A percentile compares a stretch with the other conserved stretches of the same genome.
These are phyloP conservation scores for Blastobotrys buckinghamii DNA, from an alignment of 1,139 yeast species.

Conservation along the genomic window DNA sequence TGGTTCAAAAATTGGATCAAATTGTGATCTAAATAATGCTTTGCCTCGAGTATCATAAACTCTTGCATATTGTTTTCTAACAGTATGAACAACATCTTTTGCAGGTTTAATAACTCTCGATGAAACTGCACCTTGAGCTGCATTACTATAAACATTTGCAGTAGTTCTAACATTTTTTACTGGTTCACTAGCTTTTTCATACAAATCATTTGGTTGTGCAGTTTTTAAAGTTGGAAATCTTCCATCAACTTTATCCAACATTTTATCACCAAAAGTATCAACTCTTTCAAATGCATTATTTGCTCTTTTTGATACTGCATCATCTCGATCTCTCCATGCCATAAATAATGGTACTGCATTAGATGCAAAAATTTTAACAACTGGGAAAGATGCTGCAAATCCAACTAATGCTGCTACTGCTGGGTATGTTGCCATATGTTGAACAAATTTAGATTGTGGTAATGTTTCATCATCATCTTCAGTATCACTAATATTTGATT, in stretches of 20 bases:
- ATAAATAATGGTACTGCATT: constrained; percentile 53
- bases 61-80: constrained; percentile 29
- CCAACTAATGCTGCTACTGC: constrained; percentile 58
- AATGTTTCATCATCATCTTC: constrained; percentile 12
- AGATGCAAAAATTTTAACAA: constrained; percentile 50
- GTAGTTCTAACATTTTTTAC: constrained; percentile 28
- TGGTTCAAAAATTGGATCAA: constrained; percentile 61
- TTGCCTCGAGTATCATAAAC: constrained; percentile 53
- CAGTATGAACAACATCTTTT: constrained; percentile 28
- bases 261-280: constrained; percentile 35
- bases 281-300: constrained; percentile 28
- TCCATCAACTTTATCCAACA: constrained; percentile 31
- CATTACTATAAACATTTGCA: constrained; percentile 25
- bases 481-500: no score
- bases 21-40: constrained; percentile 51
- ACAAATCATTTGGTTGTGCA: constrained; percentile 33
- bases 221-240: constrained; percentile 33
- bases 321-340: constrained; percentile 33
- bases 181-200: constrained; percentile 31
- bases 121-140: constrained; percentile 28
- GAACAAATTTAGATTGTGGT: constrained; percentile 33
- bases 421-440: constrained; percentile 46
- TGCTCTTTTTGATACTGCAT: constrained; percentile 32
- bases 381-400: constrained; percentile 53
- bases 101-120: constrained; percentile 31